Base-by-base conservation (phyloP, 345 rosid species). In the Eucalyptus polyanthemos region DNA sequence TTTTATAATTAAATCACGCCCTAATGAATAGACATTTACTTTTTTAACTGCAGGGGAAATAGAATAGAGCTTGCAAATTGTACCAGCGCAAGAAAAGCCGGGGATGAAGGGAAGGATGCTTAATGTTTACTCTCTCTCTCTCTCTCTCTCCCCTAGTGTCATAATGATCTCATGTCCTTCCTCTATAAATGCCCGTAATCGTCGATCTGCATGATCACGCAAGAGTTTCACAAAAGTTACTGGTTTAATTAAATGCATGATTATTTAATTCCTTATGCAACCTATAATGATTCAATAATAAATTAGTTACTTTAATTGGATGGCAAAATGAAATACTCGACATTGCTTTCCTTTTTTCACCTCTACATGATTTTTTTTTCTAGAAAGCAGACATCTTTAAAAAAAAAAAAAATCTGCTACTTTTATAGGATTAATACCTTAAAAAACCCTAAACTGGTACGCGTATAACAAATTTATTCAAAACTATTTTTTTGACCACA, bases 401-500 rank as follows among this genome's bases (percentile, higher is more conserved):
- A 29, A 14, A 67, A 65, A 67, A 65, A 67, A 31, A 67, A 7
- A 19, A 7, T 67, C 21, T 15, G 40, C 11, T 67, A 67, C 31
- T 67, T 1, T 62, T 67, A 16, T 67, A 67, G 7, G 2, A 49
- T 49, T 49, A 49, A 49, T 49, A 49, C 0, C 14, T 12, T 47
- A 5, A 47, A 47, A 47, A 47, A 47, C 4, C 50, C 0, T 47
- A 47, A 47, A 47, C 2, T 1, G 14, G 1, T 11, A 47, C 14
- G 11, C 1, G 4, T 11, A 0, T 11, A 1, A 47, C 1, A 47
- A 47, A 11, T 47, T 47, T 47, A 47, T 4, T 11, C 5, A 11
- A 47, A 47, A 47, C 5, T 11, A 47, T 47, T 11, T 47, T 47
- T 47, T 47, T 47, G 2, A 47, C 2, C 5, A 47, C 0, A 47